A percentile compares a stretch with the other conserved stretches of the same genome.
These are phyloP conservation scores for Trichoderma sp. DNA, from an alignment of 2,329 filamentous ascomycete genomes.

Conservation along the genomic window DNA sequence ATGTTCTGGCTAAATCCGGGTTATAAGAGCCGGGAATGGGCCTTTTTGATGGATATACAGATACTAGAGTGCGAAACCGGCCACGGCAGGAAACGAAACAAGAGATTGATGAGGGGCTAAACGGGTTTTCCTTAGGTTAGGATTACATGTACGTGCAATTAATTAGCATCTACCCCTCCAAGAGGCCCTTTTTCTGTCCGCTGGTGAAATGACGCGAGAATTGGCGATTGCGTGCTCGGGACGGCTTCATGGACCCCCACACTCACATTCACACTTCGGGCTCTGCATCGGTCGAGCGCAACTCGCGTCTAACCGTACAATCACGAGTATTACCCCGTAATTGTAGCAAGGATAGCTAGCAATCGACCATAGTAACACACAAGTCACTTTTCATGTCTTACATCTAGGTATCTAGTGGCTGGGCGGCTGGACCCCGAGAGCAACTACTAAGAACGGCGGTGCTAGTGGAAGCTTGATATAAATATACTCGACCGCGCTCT, in stretches of 20 bases:
- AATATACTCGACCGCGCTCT: background rate
- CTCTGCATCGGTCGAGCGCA: background rate
- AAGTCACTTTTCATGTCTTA: background rate
- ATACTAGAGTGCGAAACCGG: background rate
- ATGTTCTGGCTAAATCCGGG: background rate
- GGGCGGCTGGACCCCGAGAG: background rate
- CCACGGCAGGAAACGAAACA: background rate
- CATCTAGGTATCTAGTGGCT: background rate
- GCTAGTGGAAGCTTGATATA: slow-evolving; percentile 9
- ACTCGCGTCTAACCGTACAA: background rate
- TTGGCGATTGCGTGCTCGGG: slow-evolving; percentile 18
- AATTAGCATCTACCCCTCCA: slow-evolving; percentile 1
- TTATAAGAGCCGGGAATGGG: background rate
- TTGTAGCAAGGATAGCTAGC: background rate
- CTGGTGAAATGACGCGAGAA: slow-evolving; percentile 17
- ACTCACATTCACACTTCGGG: background rate
- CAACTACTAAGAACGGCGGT: background rate
- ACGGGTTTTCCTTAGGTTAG: background rate
- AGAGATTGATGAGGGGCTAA: background rate
- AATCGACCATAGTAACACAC: background rate
- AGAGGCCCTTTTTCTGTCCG: background rate
- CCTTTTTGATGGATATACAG: background rate
- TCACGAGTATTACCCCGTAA: background rate
- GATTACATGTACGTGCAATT: background rate
- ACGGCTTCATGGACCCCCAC: slow-evolving; percentile 11